A percentile compares a stretch with the other conserved stretches of the same genome.
These are phyloP conservation scores for Schizopora paradoxa DNA, from an alignment of 1,284 basidiomycete species.

Conservation along the genomic window DNA sequence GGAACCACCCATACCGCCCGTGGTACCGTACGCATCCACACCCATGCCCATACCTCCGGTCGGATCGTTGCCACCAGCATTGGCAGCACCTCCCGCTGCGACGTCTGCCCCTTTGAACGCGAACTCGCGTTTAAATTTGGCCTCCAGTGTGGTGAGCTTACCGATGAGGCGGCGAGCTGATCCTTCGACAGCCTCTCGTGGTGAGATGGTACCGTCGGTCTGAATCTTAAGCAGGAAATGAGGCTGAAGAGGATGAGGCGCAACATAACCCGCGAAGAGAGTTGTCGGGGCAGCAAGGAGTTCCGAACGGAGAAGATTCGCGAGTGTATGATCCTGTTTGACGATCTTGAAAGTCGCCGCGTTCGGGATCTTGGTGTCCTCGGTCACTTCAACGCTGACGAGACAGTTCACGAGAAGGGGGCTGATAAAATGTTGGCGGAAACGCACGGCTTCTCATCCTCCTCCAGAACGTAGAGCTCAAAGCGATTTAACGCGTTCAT, in stretches of 20 bases:
- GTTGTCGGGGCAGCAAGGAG: constrained; percentile 80
- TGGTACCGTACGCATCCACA: too few species aligned
- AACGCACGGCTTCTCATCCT: constrained; percentile 88
- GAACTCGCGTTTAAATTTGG: constrained; percentile 75
- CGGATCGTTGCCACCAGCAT: constrained; percentile 23
- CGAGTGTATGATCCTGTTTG: constrained; percentile 97
- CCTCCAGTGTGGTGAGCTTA: constrained; percentile 61
- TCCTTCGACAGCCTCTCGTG: constrained; percentile 78
- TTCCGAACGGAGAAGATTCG: constrained; percentile 95
- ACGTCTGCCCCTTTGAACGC: constrained; percentile 65
- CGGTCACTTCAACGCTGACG: constrained; percentile 81
- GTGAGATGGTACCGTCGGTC: constrained; percentile 85
- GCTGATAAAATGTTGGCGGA: constrained; percentile 7
- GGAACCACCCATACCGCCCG: too few species aligned
- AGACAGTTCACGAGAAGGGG: constrained; percentile 1
- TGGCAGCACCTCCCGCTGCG: constrained; percentile 44
- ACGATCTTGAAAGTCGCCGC: constrained; percentile 91
- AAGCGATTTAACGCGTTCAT: constrained; percentile 95
- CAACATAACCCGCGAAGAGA: constrained; percentile 96
- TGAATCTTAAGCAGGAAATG: constrained; percentile 94
- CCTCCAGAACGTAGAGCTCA: constrained; percentile 87
- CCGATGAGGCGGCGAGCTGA: constrained; percentile 83
- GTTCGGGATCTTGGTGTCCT: constrained; percentile 97
- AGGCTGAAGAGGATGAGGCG: constrained; percentile 93
- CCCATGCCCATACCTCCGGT: too few species aligned